phyloP scores from a whole-genome alignment of 2,329 filamentous ascomycete species.

The Beauveria bassiana region DNA sequence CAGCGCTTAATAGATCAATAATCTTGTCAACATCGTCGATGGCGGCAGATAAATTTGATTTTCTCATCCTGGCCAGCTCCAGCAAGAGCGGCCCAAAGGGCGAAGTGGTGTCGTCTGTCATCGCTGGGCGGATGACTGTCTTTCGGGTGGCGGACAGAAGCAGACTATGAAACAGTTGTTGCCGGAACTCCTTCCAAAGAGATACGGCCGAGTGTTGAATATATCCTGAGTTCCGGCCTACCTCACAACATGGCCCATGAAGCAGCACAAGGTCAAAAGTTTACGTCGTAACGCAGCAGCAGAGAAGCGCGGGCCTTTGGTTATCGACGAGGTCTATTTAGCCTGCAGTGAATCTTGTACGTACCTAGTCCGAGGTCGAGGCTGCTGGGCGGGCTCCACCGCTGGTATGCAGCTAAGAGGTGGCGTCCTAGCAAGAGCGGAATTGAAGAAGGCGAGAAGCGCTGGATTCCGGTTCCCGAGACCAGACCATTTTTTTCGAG shows the following conservation, averaged over 20 bases:
- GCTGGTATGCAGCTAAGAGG: constrained; percentile 3
- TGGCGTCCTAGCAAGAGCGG: neutral
- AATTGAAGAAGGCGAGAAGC: neutral
- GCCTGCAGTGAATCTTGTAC: neutral
- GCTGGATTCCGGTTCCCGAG: constrained; percentile 1
- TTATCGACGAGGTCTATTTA: neutral
- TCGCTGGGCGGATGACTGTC: constrained; percentile 14
- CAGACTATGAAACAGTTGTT: neutral
- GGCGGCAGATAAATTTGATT: constrained; percentile 59
- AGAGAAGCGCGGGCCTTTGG: neutral
- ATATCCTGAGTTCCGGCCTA: neutral
- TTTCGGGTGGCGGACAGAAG: neutral
- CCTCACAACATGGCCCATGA: neutral
- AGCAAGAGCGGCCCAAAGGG: constrained; percentile 54
- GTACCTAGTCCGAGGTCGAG: neutral
- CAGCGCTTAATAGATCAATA: constrained; percentile 66
- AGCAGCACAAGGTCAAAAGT: neutral
- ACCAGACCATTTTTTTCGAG: neutral
- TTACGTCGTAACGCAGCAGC: neutral
- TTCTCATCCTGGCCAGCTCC: constrained; percentile 66
- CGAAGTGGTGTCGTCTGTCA: constrained; percentile 30
- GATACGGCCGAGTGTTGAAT: neutral
- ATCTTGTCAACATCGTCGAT: constrained; percentile 76
- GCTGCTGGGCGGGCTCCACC: neutral
- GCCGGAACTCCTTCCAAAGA: neutral